Base-by-base conservation (phyloP, 2,329 filamentous ascomycete genomes). In the Cadophora sp. region DNA sequence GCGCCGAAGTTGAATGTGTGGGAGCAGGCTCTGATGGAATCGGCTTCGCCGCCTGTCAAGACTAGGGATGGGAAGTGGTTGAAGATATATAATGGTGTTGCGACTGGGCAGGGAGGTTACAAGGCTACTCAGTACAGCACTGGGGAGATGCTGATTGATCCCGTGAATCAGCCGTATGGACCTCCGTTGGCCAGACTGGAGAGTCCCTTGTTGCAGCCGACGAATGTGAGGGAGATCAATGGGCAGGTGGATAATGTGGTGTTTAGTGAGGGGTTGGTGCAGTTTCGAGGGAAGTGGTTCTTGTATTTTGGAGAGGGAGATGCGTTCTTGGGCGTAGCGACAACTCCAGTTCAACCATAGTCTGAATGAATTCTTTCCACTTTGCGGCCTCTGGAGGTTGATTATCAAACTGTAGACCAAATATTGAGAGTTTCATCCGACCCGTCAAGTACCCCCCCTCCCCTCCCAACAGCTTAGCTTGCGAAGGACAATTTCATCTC, bases 61-160 rank as follows among this genome's bases (percentile, higher is more conserved):
- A 78, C 77, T 8, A 66, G 76, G 22, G 74, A 78, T 65, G 76
- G 76, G 3, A 72, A 69, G 30, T 79, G 77, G 77, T 51, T 79
- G 13, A 65, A 75, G 27, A 63, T 79, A 36, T 77, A 77, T 67
- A 77, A 77, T 51, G 74, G 72, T 18, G 70, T 74, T 59, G 73
- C 73, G 7, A 74, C 72, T 6, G 74, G 74, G 0, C 62, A 70
- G n/a, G 73, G 67, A 13, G 75, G 74, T 4, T 78, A 73, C 65
- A 71, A 68, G 4, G 51, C 70, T 22, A 74, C 63, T 18, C 74
- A 77, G 56, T 78, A 78, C 66, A 73, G 71, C n/a, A 73, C 74
- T 1, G 76, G 76, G 3, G 73, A 78, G 67, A 78, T 78, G 76
- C 68, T 78, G 55, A 70, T 78, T 41, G 76, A 78, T 69, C 75